A percentile compares a stretch with the other conserved stretches of the same genome.
Evolutionary conservation across 805 yeast genomes (phyloP).

Genomic region (Sungouiella thailandica): DNA sequence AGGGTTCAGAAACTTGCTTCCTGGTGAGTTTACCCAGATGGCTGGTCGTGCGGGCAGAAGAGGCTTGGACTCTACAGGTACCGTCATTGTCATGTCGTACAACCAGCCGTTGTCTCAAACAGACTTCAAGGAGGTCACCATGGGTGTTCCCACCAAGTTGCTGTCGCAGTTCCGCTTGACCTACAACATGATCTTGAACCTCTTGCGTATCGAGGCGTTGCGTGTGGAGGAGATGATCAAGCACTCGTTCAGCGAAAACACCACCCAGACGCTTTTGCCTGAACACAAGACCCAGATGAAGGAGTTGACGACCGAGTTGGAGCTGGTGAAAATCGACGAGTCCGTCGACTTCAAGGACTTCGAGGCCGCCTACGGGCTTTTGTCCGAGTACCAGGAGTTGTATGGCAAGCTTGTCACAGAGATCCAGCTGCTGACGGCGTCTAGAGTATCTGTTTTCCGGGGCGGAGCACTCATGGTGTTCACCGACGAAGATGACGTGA

Average conservation of each 20-base stretch:
- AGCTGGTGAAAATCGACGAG: constrained; percentile 27
- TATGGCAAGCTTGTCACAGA: constrained; percentile 45
- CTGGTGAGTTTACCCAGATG: constrained; percentile 99
- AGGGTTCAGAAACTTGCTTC: constrained; percentile 71
- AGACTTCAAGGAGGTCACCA: constrained; percentile 70
- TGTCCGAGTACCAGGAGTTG: constrained; percentile 41
- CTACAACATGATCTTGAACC: constrained; percentile 89
- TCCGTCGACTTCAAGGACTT: constrained; percentile 39
- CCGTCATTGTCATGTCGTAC: constrained; percentile 88
- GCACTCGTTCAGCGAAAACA: constrained; percentile 88
- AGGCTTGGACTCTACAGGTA: constrained; percentile 90
- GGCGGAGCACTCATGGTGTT: constrained; percentile 57
- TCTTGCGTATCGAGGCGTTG: constrained; percentile 88
- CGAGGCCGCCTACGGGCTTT: constrained; percentile 38
- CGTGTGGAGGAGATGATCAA: constrained; percentile 98
- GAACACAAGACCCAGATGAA: constrained; percentile 71
- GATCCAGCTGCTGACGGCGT: constrained; percentile 41
- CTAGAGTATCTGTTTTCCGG: constrained; percentile 42
- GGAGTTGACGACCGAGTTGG: constrained; percentile 44
- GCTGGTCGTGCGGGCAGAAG: constrained; percentile 98
- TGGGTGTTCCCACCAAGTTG: constrained; percentile 87
- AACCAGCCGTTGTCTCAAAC: constrained; percentile 53
- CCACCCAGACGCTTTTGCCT: constrained; percentile 78
- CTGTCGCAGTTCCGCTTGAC: constrained; percentile 92
- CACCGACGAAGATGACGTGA: constrained; percentile 40